Evolutionary conservation across 768 basidiomycete genomes (phyloP).

Genomic region (Suillus placidus): DNA sequence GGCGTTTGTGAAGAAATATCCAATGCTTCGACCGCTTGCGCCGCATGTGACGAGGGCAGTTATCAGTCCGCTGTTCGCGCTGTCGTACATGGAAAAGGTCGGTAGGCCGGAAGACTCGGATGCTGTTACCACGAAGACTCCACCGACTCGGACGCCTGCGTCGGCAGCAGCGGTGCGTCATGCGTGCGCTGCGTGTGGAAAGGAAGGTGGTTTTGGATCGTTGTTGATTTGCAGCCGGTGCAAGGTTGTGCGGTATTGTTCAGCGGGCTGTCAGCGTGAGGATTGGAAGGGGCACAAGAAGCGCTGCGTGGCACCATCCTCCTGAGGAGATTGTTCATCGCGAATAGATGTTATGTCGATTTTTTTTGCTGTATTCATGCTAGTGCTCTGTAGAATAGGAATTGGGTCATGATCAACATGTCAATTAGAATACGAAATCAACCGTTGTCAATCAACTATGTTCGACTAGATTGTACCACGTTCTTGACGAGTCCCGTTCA

Average conservation of each 20-base stretch:
- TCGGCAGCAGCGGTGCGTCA: background rate
- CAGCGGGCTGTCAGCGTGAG: conserved; percentile 45
- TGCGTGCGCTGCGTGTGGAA: conserved; percentile 17
- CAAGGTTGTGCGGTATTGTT: conserved; percentile 45
- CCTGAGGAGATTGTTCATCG: background rate
- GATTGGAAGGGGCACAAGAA: conserved; percentile 52
- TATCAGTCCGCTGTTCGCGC: conserved; percentile 55
- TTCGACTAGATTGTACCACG: too few species aligned
- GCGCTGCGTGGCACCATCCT: conserved; percentile 22
- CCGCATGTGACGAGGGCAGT: conserved; percentile 52
- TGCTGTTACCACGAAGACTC: background rate
- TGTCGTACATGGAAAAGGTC: conserved; percentile 49
- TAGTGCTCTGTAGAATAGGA: too few species aligned
- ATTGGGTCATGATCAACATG: too few species aligned
- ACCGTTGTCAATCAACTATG: too few species aligned
- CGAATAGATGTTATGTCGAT: background rate
- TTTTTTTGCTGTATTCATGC: background rate
- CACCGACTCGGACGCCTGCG: background rate
- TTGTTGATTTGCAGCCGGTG: conserved; percentile 42
- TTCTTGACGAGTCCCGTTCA: too few species aligned
- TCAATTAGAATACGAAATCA: too few species aligned
- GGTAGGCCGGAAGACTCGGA: conserved; percentile 16
- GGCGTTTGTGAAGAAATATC: conserved; percentile 39
- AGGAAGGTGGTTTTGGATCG: conserved; percentile 36
- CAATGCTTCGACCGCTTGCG: conserved; percentile 35